Base-by-base conservation (phyloP, 1,284 basidiomycete genomes). In the Ganoderma sinense region DNA sequence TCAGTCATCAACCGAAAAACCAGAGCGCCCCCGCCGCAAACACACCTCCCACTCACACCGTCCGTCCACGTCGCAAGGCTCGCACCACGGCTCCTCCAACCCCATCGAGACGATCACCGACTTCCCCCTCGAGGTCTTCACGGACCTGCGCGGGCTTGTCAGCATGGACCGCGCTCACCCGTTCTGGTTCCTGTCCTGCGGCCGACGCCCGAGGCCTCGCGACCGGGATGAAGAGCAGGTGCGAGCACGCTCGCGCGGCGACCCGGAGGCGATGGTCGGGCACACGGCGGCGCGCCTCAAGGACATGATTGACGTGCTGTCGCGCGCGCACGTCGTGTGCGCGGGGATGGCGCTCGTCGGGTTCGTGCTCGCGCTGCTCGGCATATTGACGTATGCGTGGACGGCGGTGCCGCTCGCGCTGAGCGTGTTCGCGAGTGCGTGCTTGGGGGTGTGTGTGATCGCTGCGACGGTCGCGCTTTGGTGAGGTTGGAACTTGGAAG, bases 361-460 rank as follows among this genome's bases (percentile, higher is more conserved):
- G 1, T 84, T 83, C 73, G 29, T 80, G 11, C 75, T 83, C 31
- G 79, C 77, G 16, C 66, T 82, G 53, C 66, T 78, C 0, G 83
- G 82, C 13, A 75, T 83, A n/a, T 43, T 83, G 39, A 76, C 79
- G 45, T 83, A 76, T 67, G 74, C 78, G 26, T 84, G 82, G 83
- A 75, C 78, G 23, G 69, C 71, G 45, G 75, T 82, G 18, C 79
- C 79, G 13, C 56, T 64, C 20, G 74, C 74, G 55, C 71, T 82
- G 23, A 74, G 80, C 55, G 78, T 83, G 45, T 80, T 82, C 62
- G 77, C 77, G 29, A 80, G 79, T 39, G 73, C 71, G 10, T 81
- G 78, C 64, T 72, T 83, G 63, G 78, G 72, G 8, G 67, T 73
- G 26, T 80, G 78, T 67, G 61, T 72, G 11, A 29, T 77, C 31